Conservation (phyloP, 352 stramenopile genomes). For the Globisporangium nagaii region DNA sequence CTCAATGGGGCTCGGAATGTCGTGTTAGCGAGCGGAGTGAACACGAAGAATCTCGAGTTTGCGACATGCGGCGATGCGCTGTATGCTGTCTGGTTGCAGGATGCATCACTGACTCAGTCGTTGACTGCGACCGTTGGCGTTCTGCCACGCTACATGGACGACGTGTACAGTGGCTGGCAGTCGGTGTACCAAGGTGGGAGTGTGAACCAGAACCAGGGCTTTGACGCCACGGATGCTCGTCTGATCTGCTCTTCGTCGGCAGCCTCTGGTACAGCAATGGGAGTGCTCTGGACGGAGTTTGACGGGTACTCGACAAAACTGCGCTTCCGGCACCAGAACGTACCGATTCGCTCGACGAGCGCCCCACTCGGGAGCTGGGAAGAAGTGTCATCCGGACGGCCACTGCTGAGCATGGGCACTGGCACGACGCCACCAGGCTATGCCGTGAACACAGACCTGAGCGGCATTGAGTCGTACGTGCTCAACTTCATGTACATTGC, state of each 20-base stretch:
- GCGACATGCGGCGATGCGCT: slow-evolving; percentile 9
- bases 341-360: slow-evolving; percentile 12
- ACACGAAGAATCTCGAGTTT: slow-evolving; percentile 7
- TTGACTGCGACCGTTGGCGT: slow-evolving; percentile 8
- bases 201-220: slow-evolving; percentile 53
- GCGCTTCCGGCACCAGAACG: slow-evolving; percentile 37
- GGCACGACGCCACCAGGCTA: slow-evolving; percentile 25
- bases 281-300: slow-evolving; percentile 68
- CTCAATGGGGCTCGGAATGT: neutral
- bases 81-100: slow-evolving; percentile 12
- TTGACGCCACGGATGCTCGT: slow-evolving; percentile 28
- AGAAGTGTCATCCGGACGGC: slow-evolving; percentile 30
- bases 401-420: slow-evolving; percentile 38
- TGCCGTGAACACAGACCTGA: slow-evolving; percentile 51
- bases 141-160: slow-evolving; percentile 2
- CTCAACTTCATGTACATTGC: slow-evolving; percentile 57
- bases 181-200: slow-evolving; percentile 3
- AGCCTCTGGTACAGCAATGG: slow-evolving; percentile 10
- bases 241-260: slow-evolving; percentile 35
- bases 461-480: slow-evolving; percentile 26
- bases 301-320: slow-evolving; percentile 64
- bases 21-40: neutral
- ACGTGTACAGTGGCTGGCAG: slow-evolving; percentile 26
- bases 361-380: slow-evolving; percentile 18
- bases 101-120: neutral